Evolutionary conservation across 768 basidiomycete genomes (phyloP), one percentile per base, ranked within the genome.

Genomic region (Rhizopogon sp.): DNA sequence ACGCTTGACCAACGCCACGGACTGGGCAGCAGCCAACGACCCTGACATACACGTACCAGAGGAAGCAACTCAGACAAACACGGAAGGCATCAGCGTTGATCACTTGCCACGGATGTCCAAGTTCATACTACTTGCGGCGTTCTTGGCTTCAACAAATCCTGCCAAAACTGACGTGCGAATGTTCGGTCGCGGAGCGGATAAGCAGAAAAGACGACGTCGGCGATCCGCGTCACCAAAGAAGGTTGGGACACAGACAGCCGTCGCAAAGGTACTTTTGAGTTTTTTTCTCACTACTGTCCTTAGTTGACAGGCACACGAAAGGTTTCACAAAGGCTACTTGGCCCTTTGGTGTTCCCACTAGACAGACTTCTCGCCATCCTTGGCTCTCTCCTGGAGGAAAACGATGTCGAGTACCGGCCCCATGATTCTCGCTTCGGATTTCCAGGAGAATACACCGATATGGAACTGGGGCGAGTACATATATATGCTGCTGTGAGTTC

Each of bases 131-230:
- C 67, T 93, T 3, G 87, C 90, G 0, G 81, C 85, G 1, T 96
- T 85, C 64, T 70, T 93, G 40, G 90, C 92, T 5, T 91, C 90
- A 41, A 88, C 86, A 41, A 97, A 96, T 63, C 93, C 93, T 2
- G 69, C 84, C 0, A 87, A 84, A 63, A 85, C 83, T 8, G 93
- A 95, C 68, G 37, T 91, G 58, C 76, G 89, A 39, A 85, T 96
- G 81, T 92, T 97, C 69, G 87, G 88, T 4, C 68, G 93, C 13
- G 87, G 83, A 1, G 56, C 80, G 28, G 85, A 87, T 52, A 88
- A 88, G 65, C 81, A 81, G 55, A 80, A 78, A 62, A 75, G 76
- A 58, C 79, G 79, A 67, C 77, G 81, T 58, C 70, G 73, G 56
- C 72, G 66, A 51, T 66, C 70, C 1, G 73, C 76, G 28, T 72